Evolutionary conservation across 129 eudicot genomes (phyloP), one percentile per base, ranked within the genome.

Genomic region (Ambrosia artemisiifolia): DNA sequence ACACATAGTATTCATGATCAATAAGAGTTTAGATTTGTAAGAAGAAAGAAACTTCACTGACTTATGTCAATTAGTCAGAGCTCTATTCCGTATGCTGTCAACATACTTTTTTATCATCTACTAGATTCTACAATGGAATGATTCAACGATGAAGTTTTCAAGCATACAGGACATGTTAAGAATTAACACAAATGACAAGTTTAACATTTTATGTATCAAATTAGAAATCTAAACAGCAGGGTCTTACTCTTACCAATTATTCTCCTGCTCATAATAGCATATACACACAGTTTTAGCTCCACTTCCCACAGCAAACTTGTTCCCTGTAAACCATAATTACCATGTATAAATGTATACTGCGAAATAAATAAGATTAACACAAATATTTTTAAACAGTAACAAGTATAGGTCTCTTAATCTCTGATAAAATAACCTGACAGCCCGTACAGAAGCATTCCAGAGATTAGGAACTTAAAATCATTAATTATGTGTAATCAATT

Each of bases 301-400:
- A 83, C 98, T 94, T 79, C 98, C 98, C 82, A 94, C 98, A 81
- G 97, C 98, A 85, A 94, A 94, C 81, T 94, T 94, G 89, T 94
- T 94, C 33, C 95, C 98, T 94, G 86, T 47, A 82, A 75, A 65
- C 43, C 72, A 63, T 53, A 42, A 53, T 78, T 78, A 69, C 63
- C 28, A 78, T 78, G 63, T 40, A 69, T 50, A 48, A 59, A 14
- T 40, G 44, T 7, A 40, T 24, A 24, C 0, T 24, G 48, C 0
- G 7, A 72, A 35, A 67, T 12, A 44, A 60, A 60, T 38, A 65
- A 40, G 17, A 76, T 62, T 67, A 51, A 32, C 64, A 53, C 5
- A 72, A 11, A 61, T 63, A 48, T 46, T 28, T 44, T 38, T 50
- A 49, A 54, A 18, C n/a, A n/a, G n/a, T n/a, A n/a, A n/a, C n/a